Conservation (phyloP, 345 rosid species). For the Eucalyptus coolabah region DNA sequence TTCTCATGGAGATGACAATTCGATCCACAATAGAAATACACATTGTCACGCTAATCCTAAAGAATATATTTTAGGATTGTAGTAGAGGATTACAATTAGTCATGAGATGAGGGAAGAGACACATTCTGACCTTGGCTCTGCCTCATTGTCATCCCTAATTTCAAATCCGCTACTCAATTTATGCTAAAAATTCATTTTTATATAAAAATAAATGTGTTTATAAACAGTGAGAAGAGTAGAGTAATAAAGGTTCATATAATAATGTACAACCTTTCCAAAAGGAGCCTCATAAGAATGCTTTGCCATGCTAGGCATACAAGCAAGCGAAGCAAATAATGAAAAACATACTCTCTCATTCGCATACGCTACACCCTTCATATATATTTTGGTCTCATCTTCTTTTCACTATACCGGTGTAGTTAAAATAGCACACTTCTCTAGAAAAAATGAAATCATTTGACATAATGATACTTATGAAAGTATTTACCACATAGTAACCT, state of each 20-base stretch:
- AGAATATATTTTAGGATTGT: not conserved
- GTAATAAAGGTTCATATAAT: not conserved
- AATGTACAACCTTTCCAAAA: not conserved
- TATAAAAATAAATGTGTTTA: not conserved
- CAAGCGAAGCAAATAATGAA: not conserved
- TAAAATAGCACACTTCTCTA: not conserved
- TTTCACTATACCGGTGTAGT: not conserved
- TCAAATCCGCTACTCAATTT: not conserved
- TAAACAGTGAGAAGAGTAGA: not conserved
- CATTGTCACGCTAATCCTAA: fast-evolving
- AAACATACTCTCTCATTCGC: not conserved
- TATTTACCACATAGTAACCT: not conserved
- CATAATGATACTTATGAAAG: not conserved
- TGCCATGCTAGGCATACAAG: not conserved
- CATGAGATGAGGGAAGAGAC: not conserved
- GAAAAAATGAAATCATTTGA: not conserved
- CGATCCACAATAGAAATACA: not conserved
- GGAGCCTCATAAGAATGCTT: not conserved
- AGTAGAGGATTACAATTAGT: not conserved
- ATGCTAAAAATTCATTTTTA: not conserved
- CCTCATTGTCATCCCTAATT: not conserved
- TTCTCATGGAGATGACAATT: not conserved
- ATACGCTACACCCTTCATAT: not conserved
- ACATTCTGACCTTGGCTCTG: not conserved
- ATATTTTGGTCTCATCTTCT: not conserved